These are phyloP conservation scores for Haematococcus lacustris DNA, from an alignment of 139 green algal species.

Conservation along the genomic window DNA sequence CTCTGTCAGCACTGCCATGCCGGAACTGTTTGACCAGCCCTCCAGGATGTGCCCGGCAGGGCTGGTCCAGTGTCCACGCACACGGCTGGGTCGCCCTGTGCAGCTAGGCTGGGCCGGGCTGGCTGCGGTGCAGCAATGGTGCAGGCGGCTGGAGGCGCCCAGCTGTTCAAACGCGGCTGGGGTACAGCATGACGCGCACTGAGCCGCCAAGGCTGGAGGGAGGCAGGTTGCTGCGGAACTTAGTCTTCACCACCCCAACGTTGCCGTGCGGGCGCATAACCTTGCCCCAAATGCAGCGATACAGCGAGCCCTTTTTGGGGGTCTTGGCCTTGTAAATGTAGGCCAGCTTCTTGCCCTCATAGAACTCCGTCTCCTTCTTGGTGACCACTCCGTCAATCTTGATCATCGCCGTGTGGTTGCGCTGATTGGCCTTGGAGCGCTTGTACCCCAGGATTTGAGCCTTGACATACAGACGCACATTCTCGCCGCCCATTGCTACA, in stretches of 20 bases:
- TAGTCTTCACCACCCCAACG: slow-evolving; percentile 81
- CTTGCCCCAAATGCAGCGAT: slow-evolving; percentile 94
- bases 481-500: slow-evolving; percentile 38
- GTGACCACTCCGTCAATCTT: slow-evolving; percentile 86
- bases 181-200: slow-evolving; percentile 86
- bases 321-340: slow-evolving; percentile 99
- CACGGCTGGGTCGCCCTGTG: no score
- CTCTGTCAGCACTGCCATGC: no score
- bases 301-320: slow-evolving; percentile 86
- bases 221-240: slow-evolving; percentile 95
- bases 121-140: no score
- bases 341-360: slow-evolving; percentile 94
- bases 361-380: slow-evolving; percentile 88
- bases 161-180: slow-evolving; percentile 55
- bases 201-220: slow-evolving; percentile 65
- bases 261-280: slow-evolving; percentile 85
- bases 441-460: slow-evolving; percentile 64
- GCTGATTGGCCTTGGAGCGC: slow-evolving; percentile 71
- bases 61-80: no score
- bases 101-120: no score
- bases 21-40: no score
- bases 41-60: no score
- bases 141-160: no score
- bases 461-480: slow-evolving; percentile 53
- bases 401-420: slow-evolving; percentile 84